These are phyloP conservation scores for California macrophylla DNA, from an alignment of 441 rosid genomes.

Conservation along the genomic window DNA sequence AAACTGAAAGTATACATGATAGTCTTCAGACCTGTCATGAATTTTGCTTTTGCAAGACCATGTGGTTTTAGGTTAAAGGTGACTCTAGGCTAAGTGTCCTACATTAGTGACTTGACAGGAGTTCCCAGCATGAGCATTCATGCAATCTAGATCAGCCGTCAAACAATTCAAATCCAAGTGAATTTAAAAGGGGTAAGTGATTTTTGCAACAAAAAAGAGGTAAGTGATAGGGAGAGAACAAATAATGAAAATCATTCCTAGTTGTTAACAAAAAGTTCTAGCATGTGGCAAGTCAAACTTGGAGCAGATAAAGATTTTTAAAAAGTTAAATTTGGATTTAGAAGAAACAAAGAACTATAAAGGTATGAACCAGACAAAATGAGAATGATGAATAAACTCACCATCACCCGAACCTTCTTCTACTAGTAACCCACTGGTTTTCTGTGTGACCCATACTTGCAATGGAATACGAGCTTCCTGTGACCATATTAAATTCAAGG, in stretches of 20 bases:
- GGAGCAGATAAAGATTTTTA: not conserved
- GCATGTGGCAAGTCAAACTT: not conserved
- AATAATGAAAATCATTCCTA: not conserved
- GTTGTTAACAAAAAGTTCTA: not conserved
- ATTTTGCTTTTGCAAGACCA: not conserved
- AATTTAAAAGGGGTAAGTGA: too few species aligned
- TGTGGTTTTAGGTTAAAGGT: not conserved
- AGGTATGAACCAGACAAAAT: not conserved
- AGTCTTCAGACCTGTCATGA: not conserved
- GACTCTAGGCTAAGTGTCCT: not conserved
- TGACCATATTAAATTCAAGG: constrained; percentile 14
- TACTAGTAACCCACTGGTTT: constrained; percentile 56
- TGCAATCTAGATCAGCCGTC: not conserved
- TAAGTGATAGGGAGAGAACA: not conserved
- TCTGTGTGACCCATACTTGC: constrained; percentile 77
- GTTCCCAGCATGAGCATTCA: not conserved
- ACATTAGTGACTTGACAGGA: not conserved
- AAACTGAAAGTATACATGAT: not conserved
- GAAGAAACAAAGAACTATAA: constrained; percentile 5
- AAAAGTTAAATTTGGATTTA: not conserved
- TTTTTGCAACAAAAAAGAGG: too few species aligned
- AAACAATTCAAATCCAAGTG: not conserved
- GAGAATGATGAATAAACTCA: constrained; percentile 22
- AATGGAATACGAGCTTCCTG: constrained; percentile 85
- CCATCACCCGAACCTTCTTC: constrained; percentile 71